Evolutionary conservation across 1,284 basidiomycete species (phyloP).

Genomic region (Heterobasidion annosum): DNA sequence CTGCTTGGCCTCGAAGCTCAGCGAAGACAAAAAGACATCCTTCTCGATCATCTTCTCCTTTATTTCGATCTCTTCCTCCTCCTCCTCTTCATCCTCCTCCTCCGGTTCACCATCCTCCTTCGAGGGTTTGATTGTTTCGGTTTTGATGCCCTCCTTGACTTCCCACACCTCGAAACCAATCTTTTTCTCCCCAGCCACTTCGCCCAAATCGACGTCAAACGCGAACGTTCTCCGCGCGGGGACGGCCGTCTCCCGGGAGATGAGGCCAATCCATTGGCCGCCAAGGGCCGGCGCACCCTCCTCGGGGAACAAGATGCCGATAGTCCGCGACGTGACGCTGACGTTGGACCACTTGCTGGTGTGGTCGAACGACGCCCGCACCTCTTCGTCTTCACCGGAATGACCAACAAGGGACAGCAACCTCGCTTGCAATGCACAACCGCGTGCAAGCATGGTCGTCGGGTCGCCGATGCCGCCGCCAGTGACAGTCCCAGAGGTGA

Average conservation of each 20-base stretch:
- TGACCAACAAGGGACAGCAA: conserved; percentile 45
- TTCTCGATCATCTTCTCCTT: conserved; percentile 64
- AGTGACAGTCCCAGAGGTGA: conserved; percentile 53
- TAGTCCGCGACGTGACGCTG: conserved; percentile 36
- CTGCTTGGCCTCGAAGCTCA: conserved; percentile 42
- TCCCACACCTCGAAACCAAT: conserved; percentile 86
- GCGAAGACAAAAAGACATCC: conserved; percentile 47
- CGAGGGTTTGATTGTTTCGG: conserved; percentile 55
- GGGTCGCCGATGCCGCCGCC: conserved; percentile 75
- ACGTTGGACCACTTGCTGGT: conserved; percentile 35
- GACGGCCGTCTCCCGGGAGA: conserved; percentile 70
- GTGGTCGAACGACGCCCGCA: conserved; percentile 42
- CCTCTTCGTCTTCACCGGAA: conserved; percentile 40
- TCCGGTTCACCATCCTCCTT: conserved; percentile 50
- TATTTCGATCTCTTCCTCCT: conserved; percentile 37
- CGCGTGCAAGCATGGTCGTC: conserved; percentile 83
- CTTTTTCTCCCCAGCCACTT: conserved; percentile 32
- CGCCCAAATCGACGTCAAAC: conserved; percentile 61
- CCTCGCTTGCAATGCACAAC: conserved; percentile 82
- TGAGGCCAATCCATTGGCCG: conserved; percentile 56
- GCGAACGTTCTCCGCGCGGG: conserved; percentile 69
- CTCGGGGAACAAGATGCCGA: conserved; percentile 79
- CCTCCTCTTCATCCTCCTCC: conserved; percentile 30
- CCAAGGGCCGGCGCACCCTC: conserved; percentile 36
- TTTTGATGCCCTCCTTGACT: conserved; percentile 71